Base-by-base conservation (phyloP, 1,284 basidiomycete species). In the Marasmius sp. region DNA sequence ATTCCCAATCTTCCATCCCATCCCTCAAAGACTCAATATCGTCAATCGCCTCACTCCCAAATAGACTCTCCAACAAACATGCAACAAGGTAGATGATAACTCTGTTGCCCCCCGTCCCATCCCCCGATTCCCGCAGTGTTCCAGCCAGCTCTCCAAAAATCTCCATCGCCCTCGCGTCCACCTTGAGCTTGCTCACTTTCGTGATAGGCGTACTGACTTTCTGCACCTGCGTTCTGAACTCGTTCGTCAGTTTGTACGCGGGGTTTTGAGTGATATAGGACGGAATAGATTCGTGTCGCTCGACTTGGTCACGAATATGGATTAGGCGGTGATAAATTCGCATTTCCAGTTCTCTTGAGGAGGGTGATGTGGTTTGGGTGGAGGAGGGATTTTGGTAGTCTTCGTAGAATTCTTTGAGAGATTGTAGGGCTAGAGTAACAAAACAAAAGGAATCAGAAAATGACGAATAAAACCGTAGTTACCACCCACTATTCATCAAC, bases 271-370 rank as follows among this genome's bases (percentile, higher is more conserved):
- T 84, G 66, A 98, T 88, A 48, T 83, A 72, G 1, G 79, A 74
- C 0, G 95, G 93, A n/a, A 97, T 86, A 58, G 89, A 84, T 65
- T 96, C 95, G 76, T 79, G 91, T 59, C 82, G 92, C 78, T 86
- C 94, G 77, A 70, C 88, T 77, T 86, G 87, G 69, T 96, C 92
- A 43, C 94, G 88, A 47, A 97, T 90, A 70, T 97, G 94, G 45
- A 94, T 91, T 41, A 98, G 85, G 41, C 96, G 87, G 72, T 97
- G 93, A 77, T 98, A 98, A 0, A 97, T 90, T 20, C 94, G 88
- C 85, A 99, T 97, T 75, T 99, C 97, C 53, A 97, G 85, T 72
- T 98, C 95, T 60, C 92, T 91, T 0, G 91, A 87, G 7, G 89
- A 91, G 56, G 88, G 73, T 45, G 87, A 87, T 18, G 77, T 76